phyloP scores from a whole-genome alignment of 176 grass and related monocot genomes.

The Rhynchospora pubera region DNA sequence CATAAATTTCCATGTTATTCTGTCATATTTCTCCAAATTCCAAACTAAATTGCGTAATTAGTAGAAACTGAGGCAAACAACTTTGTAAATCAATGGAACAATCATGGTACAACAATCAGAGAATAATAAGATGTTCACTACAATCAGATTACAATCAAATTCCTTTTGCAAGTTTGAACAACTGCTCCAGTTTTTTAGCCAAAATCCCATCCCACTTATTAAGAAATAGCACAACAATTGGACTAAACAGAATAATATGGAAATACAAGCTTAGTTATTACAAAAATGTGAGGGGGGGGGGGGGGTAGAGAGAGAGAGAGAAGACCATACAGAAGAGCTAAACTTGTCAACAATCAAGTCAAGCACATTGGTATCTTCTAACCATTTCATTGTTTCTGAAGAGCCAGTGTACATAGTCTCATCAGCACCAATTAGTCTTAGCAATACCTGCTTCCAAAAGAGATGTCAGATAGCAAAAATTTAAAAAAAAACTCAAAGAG shows the following conservation, averaged over 20 bases:
- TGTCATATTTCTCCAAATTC: no score
- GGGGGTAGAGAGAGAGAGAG: background rate
- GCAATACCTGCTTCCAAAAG: conserved; percentile 61
- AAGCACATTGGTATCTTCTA: conserved; percentile 94
- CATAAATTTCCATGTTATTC: no score
- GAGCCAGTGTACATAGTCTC: conserved; percentile 91
- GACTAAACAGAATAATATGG: background rate
- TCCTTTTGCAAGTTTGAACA: background rate
- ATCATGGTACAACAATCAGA: background rate
- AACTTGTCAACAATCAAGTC: conserved; percentile 94
- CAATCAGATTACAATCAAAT: background rate
- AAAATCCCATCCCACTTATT: background rate
- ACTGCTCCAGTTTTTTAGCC: background rate
- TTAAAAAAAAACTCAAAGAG: background rate
- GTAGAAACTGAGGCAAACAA: background rate
- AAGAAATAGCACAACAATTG: background rate
- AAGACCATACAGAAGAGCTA: conserved; percentile 69
- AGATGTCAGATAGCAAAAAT: conserved; percentile 14
- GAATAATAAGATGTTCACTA: background rate
- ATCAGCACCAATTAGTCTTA: conserved; percentile 92
- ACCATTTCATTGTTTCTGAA: conserved; percentile 78
- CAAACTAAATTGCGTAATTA: no score
- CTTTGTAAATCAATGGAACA: background rate
- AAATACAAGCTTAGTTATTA: background rate
- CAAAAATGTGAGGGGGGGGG: background rate